Percentiles rank a stretch among this genome's conserved stretches.
These are phyloP conservation scores for Syzygium jambos DNA, from an alignment of 345 rosid genomes.

Conservation along the genomic window DNA sequence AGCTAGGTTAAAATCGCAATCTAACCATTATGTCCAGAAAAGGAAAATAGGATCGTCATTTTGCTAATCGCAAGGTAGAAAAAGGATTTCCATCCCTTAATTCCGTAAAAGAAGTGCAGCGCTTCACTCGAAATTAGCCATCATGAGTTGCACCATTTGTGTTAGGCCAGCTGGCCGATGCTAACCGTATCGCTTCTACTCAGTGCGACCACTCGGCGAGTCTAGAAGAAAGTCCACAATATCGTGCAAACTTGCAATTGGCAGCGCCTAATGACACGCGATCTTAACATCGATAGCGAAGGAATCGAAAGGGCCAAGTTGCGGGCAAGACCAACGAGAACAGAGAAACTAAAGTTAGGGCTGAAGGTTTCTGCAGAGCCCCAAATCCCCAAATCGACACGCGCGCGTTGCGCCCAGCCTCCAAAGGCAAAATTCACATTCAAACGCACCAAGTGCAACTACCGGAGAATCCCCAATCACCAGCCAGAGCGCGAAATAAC, in stretches of 20 bases:
- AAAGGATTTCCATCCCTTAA: background rate
- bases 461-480: background rate
- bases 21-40: background rate
- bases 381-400: background rate
- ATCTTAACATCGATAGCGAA: background rate
- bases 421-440: background rate
- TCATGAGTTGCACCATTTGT: background rate
- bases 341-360: background rate
- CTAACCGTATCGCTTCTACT: background rate
- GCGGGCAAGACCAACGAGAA: background rate
- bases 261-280: background rate
- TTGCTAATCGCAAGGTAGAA: background rate
- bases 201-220: background rate
- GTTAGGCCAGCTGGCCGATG: background rate
- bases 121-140: background rate
- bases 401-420: background rate
- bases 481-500: background rate
- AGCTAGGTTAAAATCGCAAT: background rate
- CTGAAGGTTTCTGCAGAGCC: background rate
- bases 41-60: background rate
- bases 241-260: background rate
- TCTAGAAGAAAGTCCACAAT: background rate
- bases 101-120: background rate
- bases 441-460: background rate
- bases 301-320: background rate